phyloP scores from a whole-genome alignment of 331 rosid genomes.

The Pyracantha coccinea region DNA sequence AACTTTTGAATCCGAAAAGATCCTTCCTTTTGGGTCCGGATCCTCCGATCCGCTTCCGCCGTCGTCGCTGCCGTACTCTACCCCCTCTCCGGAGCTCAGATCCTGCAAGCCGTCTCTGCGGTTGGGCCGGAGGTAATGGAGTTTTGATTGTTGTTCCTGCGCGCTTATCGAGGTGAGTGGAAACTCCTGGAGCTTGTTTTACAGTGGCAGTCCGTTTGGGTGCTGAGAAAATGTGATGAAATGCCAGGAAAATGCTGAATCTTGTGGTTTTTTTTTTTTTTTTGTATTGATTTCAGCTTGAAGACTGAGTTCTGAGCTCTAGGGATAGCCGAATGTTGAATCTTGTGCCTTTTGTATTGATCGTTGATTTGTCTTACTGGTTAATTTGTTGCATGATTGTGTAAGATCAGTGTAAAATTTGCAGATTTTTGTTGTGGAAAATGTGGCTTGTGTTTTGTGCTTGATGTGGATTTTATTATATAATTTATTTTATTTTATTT shows the following conservation, averaged over 20 bases:
- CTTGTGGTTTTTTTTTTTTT: not conserved
- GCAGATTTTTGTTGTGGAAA: conserved; percentile 1
- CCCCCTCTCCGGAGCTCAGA: conserved; percentile 7
- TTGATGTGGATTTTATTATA: conserved; percentile 4
- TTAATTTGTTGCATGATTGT: conserved; percentile 30
- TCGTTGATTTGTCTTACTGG: conserved; percentile 14
- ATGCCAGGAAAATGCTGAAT: conserved; percentile 14
- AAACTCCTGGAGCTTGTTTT: not conserved
- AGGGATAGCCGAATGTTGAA: not conserved
- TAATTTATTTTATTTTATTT: not conserved
- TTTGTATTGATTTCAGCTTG: not conserved
- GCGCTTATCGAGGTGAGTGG: conserved; percentile 36
- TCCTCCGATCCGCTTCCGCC: conserved; percentile 43
- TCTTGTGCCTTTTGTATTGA: conserved; percentile 11
- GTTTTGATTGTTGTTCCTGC: conserved; percentile 25
- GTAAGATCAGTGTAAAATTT: conserved; percentile 40
- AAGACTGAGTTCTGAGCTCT: not conserved
- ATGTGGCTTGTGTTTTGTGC: conserved; percentile 19
- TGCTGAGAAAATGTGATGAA: conserved; percentile 7
- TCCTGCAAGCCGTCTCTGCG: conserved; percentile 8
- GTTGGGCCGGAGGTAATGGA: conserved; percentile 26
- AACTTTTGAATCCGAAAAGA: conserved; percentile 38
- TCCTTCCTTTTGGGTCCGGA: conserved; percentile 48
- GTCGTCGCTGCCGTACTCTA: conserved; percentile 15
- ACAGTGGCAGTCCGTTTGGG: conserved; percentile 9